These are phyloP conservation scores for Paraleonurus japonicus DNA, from an alignment of 257 asterid species.

Conservation along the genomic window DNA sequence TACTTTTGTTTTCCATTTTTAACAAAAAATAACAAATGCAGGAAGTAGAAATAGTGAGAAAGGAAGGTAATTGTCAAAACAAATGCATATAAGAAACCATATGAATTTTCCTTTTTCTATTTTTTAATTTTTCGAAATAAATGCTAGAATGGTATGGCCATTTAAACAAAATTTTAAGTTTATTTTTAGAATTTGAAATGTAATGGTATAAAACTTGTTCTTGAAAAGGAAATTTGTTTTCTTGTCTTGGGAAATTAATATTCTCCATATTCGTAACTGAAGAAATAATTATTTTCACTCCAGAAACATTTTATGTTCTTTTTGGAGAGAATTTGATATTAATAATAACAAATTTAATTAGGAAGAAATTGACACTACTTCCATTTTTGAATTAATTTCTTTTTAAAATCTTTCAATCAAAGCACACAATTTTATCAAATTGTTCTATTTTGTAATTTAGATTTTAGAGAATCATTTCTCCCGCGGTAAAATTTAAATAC, in stretches of 20 bases:
- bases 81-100: too few relatives aligned
- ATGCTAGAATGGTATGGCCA: not conserved
- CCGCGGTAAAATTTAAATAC: not conserved
- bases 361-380: not conserved
- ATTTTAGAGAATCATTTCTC: not conserved
- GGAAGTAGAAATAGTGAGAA: not conserved
- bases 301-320: not conserved
- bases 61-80: not conserved
- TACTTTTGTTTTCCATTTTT: not conserved
- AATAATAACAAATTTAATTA: not conserved
- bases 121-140: too few relatives aligned
- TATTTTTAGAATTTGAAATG: not conserved
- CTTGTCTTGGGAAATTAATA: too few relatives aligned
- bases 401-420: not conserved
- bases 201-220: not conserved
- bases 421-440: not conserved
- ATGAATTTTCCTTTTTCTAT: not conserved
- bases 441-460: not conserved
- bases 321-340: not conserved
- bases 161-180: not conserved
- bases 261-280: too few relatives aligned
- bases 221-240: too few relatives aligned
- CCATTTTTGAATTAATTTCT: too few relatives aligned
- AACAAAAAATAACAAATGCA: not conserved
- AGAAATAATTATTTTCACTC: too few relatives aligned